Percentiles rank a stretch among this genome's conserved stretches.
phyloP scores from a whole-genome alignment of 2,329 filamentous ascomycete genomes.

The Colletotrichum sp. region DNA sequence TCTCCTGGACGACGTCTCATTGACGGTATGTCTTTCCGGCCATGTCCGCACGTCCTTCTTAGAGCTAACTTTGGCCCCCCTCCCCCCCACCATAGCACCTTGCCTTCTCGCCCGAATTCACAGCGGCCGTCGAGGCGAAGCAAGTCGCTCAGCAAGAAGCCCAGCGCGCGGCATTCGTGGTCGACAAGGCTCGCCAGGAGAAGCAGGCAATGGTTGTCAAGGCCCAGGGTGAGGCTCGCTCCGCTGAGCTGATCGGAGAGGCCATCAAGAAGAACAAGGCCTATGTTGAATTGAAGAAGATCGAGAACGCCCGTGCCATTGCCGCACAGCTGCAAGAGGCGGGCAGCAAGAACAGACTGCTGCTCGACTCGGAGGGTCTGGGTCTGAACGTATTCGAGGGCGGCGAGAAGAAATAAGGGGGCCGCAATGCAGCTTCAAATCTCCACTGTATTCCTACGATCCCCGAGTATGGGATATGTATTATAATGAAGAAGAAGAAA shows the following conservation, averaged over 20 bases:
- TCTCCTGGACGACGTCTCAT: conserved; percentile 92
- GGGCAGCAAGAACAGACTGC: conserved; percentile 89
- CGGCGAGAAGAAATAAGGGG: conserved; percentile 50
- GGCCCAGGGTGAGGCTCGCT: conserved; percentile 98
- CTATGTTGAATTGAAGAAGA: conserved; percentile 96
- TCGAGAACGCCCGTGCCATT: conserved; percentile 93
- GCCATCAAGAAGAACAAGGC: conserved; percentile 99
- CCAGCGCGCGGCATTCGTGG: conserved; percentile 94
- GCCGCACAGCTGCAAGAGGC: conserved; percentile 86
- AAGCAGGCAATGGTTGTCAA: conserved; percentile 99
- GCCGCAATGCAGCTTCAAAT: conserved; percentile 33
- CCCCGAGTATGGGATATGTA: conserved; percentile 8
- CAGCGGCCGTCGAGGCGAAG: conserved; percentile 75
- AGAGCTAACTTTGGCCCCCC: conserved; percentile 26
- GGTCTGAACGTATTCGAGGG: conserved; percentile 83
- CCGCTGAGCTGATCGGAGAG: conserved; percentile 96
- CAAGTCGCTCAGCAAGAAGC: conserved; percentile 89
- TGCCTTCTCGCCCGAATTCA: conserved; percentile 77
- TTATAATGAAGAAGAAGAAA: conserved; percentile 15
- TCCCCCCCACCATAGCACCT: conserved; percentile 58
- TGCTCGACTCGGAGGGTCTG: conserved; percentile 88
- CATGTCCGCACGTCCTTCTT: too few relatives aligned
- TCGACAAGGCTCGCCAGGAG: conserved; percentile 98
- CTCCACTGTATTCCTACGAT: conserved; percentile 49
- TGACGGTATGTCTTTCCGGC: conserved; percentile 71